Base-by-base conservation (phyloP, 2,329 filamentous ascomycete genomes). In the Arthrocladium fulminans region DNA sequence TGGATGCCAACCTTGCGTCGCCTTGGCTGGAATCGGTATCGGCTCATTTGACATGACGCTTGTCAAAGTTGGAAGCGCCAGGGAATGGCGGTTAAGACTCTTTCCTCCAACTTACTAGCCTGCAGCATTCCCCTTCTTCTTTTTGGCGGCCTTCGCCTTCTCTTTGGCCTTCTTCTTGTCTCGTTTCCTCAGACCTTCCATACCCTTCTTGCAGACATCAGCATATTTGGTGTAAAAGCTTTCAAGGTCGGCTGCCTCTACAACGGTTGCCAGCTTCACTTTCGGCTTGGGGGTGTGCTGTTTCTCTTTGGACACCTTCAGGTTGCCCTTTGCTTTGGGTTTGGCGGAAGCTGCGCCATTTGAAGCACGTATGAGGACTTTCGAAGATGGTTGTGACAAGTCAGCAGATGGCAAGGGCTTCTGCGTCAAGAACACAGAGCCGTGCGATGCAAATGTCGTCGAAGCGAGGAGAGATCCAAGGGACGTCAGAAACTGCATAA, bases 101-200 rank as follows among this genome's bases (percentile, higher is more conserved):
- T 13, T 13, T 39, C 37, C 5, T 39, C 37, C 15, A 8, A 22
- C 12, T 5, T 22, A 13, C 22, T 22, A 22, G 13, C 39, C 19
- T 17, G 43, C 29, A 13, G 27, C 29, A 27, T 35, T 45, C 3
- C 39, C 41, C 29, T 55, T 57, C 72, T 81, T 85, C 70, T 75
- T 79, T 59, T 71, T 75, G 65, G 75, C 81, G 71, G 83, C 86
- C 54, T 84, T 87, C 65, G 84, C 85, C 59, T 84, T 81, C 72
- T 78, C 79, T 70, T 84, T 86, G 57, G 83, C 81, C 75, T 87
- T 90, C 67, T 84, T 94, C 62, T 88, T 79, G 69, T 97, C 90
- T 58, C 92, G 77, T 63, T 94, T 95, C 79, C 95, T 97, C 68
- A 98, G 64, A 6, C 83, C 82, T 42, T 78, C 75, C 88, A 97